Conservation (phyloP, 768 basidiomycete genomes). For the Leccinum barrowsii region DNA sequence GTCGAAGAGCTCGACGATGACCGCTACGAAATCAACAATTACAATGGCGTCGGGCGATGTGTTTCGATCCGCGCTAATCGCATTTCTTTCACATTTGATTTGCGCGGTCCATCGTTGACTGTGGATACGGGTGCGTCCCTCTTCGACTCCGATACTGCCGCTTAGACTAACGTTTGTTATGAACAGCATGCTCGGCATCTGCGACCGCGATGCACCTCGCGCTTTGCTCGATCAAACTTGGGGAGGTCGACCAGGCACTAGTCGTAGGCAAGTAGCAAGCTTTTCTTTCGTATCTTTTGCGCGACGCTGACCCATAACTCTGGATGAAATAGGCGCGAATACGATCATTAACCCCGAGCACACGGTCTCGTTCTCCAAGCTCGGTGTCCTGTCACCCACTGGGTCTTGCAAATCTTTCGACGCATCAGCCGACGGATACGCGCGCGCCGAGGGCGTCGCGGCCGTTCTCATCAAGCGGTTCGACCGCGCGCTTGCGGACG, state of each 20-base stretch:
- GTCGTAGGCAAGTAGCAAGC: slow-evolving; percentile 27
- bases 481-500: slow-evolving; percentile 29
- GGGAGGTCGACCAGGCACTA: slow-evolving; percentile 47
- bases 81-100: slow-evolving; percentile 34
- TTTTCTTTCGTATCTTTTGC: not conserved
- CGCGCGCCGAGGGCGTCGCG: slow-evolving; percentile 27
- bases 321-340: slow-evolving; percentile 20
- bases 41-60: slow-evolving; percentile 30
- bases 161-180: not conserved
- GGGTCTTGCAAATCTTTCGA: slow-evolving; percentile 33
- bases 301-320: not conserved
- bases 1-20: slow-evolving; percentile 29
- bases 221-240: slow-evolving; percentile 39
- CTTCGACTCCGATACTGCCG: not conserved
- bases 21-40: slow-evolving; percentile 25
- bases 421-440: slow-evolving; percentile 32
- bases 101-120: slow-evolving; percentile 47
- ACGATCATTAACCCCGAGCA: slow-evolving; percentile 29
- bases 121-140: slow-evolving; percentile 31
- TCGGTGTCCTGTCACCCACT: slow-evolving; percentile 34
- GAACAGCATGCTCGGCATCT: slow-evolving; percentile 41
- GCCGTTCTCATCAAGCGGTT: slow-evolving; percentile 35
- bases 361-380: slow-evolving; percentile 25
- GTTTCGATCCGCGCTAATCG: slow-evolving; percentile 31
- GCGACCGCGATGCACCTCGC: slow-evolving; percentile 48